These are phyloP conservation scores for Platanthera guangdongensis DNA, from an alignment of 106 monocot genomes.

Conservation along the genomic window DNA sequence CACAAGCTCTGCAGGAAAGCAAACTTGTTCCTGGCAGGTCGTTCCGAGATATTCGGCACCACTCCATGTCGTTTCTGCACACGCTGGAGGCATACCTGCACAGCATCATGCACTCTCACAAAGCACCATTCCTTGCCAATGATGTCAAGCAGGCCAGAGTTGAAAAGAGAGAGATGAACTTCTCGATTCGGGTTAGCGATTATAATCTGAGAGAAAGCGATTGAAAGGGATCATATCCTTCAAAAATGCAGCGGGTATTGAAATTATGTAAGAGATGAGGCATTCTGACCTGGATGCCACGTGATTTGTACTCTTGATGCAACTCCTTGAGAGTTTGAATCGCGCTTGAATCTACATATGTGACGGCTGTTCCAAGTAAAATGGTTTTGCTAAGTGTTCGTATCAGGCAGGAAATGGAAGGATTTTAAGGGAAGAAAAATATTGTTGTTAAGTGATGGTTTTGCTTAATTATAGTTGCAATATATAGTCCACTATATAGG, in stretches of 20 bases:
- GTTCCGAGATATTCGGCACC: constrained; percentile 9
- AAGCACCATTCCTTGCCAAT: constrained; percentile 88
- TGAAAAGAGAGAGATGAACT: constrained; percentile 62
- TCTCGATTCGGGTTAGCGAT: constrained; percentile 85
- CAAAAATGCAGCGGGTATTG: background rate
- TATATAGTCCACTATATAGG: too few relatives aligned
- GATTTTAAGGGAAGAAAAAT: background rate
- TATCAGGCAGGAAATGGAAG: background rate
- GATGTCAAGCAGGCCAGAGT: constrained; percentile 62
- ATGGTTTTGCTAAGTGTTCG: background rate
- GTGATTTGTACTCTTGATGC: constrained; percentile 76
- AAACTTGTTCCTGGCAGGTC: constrained; percentile 10
- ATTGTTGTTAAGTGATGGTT: too few relatives aligned
- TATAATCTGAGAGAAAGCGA: constrained; percentile 41
- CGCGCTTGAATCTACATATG: constrained; percentile 93
- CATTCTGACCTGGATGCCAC: constrained; percentile 64
- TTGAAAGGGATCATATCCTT: background rate
- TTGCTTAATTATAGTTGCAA: too few relatives aligned
- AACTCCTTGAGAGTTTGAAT: constrained; percentile 94
- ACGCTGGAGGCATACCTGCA: constrained; percentile 82
- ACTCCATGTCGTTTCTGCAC: constrained; percentile 37
- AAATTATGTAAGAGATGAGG: background rate
- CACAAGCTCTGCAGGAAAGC: constrained; percentile 29
- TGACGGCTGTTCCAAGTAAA: constrained; percentile 61
- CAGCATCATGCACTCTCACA: constrained; percentile 90